Conservation (phyloP, 495 filamentous ascomycete genomes). For the Collariella sp. region DNA sequence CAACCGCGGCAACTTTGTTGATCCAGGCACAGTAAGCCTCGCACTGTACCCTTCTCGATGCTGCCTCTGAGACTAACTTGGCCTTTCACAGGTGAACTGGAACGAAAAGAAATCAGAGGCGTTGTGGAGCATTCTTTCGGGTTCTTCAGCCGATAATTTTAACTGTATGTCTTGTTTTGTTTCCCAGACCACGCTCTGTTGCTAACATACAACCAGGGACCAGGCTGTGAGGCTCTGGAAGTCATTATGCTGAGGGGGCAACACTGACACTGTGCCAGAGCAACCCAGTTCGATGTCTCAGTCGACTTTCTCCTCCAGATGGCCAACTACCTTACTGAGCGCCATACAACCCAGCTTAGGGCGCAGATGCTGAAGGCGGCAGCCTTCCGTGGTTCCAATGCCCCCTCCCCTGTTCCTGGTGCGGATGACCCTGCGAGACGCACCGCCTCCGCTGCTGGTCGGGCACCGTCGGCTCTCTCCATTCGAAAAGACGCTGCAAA, state of each 20-base stretch:
- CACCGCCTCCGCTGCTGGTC: slow-evolving; percentile 47
- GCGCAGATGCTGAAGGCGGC: slow-evolving; percentile 78
- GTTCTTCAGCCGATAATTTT: slow-evolving; percentile 65
- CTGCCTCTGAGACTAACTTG: slow-evolving; percentile 6
- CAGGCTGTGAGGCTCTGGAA: slow-evolving; percentile 51
- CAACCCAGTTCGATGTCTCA: slow-evolving; percentile 51
- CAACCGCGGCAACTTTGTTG: slow-evolving; percentile 74
- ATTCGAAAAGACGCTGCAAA: slow-evolving; percentile 49
- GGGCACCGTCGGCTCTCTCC: slow-evolving; percentile 56
- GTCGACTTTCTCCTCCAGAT: slow-evolving; percentile 87
- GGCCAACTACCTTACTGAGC: slow-evolving; percentile 89
- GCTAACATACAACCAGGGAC: slow-evolving; percentile 57
- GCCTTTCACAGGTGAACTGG: slow-evolving; percentile 38
- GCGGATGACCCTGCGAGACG: slow-evolving; percentile 51
- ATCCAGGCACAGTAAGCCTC: slow-evolving; percentile 68
- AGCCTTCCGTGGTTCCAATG: slow-evolving; percentile 39
- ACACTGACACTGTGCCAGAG: slow-evolving; percentile 31
- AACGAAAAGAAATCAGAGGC: slow-evolving; percentile 73
- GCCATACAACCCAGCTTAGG: slow-evolving; percentile 77
- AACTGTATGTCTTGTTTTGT: slow-evolving; percentile 55
- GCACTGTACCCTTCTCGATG: slow-evolving; percentile 8
- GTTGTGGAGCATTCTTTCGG: slow-evolving; percentile 85
- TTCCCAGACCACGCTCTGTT: slow-evolving; percentile 5
- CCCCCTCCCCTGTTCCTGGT: slow-evolving; percentile 45
- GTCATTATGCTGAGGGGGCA: not conserved